Conservation (phyloP, 139 green algal species). For the Haematococcus lacustris region DNA sequence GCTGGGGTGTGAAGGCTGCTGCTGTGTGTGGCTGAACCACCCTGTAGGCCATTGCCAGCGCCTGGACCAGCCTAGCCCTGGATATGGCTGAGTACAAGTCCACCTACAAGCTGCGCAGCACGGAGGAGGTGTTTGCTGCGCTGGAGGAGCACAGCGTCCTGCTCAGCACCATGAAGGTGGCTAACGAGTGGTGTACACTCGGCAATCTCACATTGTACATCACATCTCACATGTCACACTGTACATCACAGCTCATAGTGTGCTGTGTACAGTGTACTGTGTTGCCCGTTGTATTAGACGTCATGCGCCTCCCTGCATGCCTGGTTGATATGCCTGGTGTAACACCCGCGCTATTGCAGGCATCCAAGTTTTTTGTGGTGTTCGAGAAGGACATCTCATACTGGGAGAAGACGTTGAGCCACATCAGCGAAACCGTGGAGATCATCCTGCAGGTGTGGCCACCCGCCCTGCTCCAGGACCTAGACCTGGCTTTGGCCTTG, state of each 20-base stretch:
- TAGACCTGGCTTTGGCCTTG: not conserved
- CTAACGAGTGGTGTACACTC: no score
- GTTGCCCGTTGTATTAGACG: no score
- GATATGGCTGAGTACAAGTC: slow-evolving; percentile 70
- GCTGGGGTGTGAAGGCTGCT: no score
- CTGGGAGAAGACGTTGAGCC: slow-evolving; percentile 70
- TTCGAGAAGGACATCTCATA: slow-evolving; percentile 75
- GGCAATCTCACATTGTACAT: no score
- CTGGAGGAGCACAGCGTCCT: slow-evolving; percentile 83
- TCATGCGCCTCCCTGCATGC: no score
- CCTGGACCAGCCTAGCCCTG: slow-evolving; percentile 41
- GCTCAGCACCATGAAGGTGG: slow-evolving; percentile 85
- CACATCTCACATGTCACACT: no score
- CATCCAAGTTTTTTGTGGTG: slow-evolving; percentile 73
- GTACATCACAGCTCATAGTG: no score
- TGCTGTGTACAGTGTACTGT: no score
- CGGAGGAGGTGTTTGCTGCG: slow-evolving; percentile 73
- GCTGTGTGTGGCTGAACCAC: no score
- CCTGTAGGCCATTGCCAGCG: slow-evolving; percentile 20
- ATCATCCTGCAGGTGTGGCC: slow-evolving; percentile 62
- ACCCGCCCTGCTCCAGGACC: not conserved
- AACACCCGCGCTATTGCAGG: no score
- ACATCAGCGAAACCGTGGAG: slow-evolving; percentile 76
- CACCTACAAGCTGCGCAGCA: slow-evolving; percentile 72
- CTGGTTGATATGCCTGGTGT: no score